Evolutionary conservation across 768 basidiomycete genomes (phyloP), one percentile per base, ranked within the genome.

Genomic region (Russula griseocarnosa): DNA sequence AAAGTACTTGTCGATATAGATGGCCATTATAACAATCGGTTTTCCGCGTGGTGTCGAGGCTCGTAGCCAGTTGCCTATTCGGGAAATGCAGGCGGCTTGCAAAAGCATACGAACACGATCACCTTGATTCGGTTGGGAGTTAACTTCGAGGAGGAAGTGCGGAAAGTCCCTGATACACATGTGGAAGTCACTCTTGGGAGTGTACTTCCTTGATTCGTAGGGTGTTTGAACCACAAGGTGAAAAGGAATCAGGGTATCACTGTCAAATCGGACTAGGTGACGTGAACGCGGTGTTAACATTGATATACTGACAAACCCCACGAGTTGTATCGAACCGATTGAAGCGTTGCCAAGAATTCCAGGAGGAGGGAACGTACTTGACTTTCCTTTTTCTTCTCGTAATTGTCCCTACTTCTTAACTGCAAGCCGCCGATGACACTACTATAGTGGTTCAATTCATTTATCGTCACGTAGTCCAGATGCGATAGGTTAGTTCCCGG

Each of bases 41-140:
- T 28, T n/a, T 10, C 11, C 2, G 4, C n/a, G n/a, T n/a, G 53
- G 3, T 38, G 36, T 55, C 20, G 52, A 36, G 9, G 22, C 53
- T 14, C 53, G 53, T n/a, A 55, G 6, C 53, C 36, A 38, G 53
- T 55, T 55, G 53, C 34, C 53, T 55, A 55, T 55, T 55, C 34
- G 34, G 14, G 53, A 22, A 22, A 55, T 16, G 22, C 36, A 38
- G 22, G 22, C n/a, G 5, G 36, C 36, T 36, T 55, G 53, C 9
- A 55, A 24, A 24, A 55, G 53, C 36, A 55, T 38, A 22, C 53
- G 24, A 9, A 3, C 14, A 14, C 7, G 0, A 24, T 55, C 53
- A 16, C 22, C 14, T 8, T 22, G 13, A 24, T 55, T 36, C 0
- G 7, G 0, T 24, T 34, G 34, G 16, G 38, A 40, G 22, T 22